Base-by-base conservation (phyloP, 768 basidiomycete genomes). In the Russula earlei region DNA sequence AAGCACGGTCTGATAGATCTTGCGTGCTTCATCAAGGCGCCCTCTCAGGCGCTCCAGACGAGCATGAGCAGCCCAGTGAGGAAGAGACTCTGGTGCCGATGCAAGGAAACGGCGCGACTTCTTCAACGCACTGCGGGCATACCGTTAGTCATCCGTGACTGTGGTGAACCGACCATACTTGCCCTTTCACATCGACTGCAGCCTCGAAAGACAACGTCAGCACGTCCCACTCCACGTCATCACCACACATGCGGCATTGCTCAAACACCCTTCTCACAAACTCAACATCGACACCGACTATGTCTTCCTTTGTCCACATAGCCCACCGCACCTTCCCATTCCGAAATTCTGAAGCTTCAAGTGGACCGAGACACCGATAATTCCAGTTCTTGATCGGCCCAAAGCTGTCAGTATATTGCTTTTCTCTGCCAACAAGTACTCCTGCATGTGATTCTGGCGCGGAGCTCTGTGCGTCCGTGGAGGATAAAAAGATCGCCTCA, bases 41-140 rank as follows among this genome's bases (percentile, higher is more conserved):
- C 82, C 83, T 9, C 87, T 82, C 42, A 83, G 66, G 31, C 77
- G 75, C 65, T 91, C 85, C 17, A 92, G 74, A 49, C 78, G 81
- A 12, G 84, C 87, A 69, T 91, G 87, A n/a, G 76, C 75, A n/a
- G 74, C 74, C 90, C 90, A 91, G 52, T 79, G 82, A 10, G 66
- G 67, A 34, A 85, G 62, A 7, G 87, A 86, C 43, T 81, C 76
- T 19, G 75, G 78, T 37, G 74, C 70, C 1, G 61, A 65, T 3
- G 85, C 78, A 24, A 92, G 75, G 20, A 87, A 71, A 2, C 68
- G 66, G 34, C 82, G 83, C 9, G 90, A 91, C 37, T 81, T 69
- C 67, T 83, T 88, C 31, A 83, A 55, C 8, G 87, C 85, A 60
- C 87, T 91, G 56, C 4, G 9, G 44, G 56, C 34, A 8, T 7